Percentiles rank a stretch among this genome's conserved stretches.
Evolutionary conservation across 2,329 filamentous ascomycete genomes (phyloP).

Genomic region (Fusarium sp.): DNA sequence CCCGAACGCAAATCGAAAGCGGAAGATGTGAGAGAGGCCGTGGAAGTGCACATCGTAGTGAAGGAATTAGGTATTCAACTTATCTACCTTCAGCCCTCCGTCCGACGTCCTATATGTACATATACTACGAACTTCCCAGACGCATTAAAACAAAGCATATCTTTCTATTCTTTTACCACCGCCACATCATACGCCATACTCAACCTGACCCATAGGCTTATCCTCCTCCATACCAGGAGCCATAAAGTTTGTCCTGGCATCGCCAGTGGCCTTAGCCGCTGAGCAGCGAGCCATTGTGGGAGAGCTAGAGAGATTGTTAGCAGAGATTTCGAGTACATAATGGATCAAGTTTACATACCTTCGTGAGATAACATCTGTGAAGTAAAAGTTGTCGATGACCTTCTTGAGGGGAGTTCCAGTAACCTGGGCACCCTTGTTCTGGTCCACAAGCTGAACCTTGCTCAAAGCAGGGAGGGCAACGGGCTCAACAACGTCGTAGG

Average conservation of each 20-base stretch:
- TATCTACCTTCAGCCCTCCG: constrained; percentile 50
- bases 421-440: constrained; percentile 89
- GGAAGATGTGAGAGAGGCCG: constrained; percentile 7
- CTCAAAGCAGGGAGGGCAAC: constrained; percentile 79
- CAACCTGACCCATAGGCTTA: constrained; percentile 70
- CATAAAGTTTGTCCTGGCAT: constrained; percentile 84
- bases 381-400: constrained; percentile 96
- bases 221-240: constrained; percentile 75
- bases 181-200: constrained; percentile 65
- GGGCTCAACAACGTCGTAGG: constrained; percentile 92
- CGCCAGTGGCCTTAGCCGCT: constrained; percentile 86
- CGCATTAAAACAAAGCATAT: constrained; percentile 51
- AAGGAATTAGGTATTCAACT: constrained; percentile 47
- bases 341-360: constrained; percentile 70
- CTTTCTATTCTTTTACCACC: constrained; percentile 55
- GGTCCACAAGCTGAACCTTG: constrained; percentile 95
- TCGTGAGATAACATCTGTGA: constrained; percentile 96
- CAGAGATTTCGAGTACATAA: constrained; percentile 16
- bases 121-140: constrained; percentile 50
- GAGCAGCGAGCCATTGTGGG: constrained; percentile 99
- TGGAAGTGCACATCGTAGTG: constrained; percentile 37
- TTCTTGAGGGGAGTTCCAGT: constrained; percentile 81
- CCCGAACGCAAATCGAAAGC: constrained; percentile 25
- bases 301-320: constrained; percentile 70
- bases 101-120: constrained; percentile 57